Evolutionary conservation across 805 yeast species (phyloP), one percentile per base, ranked within the genome.

Genomic region (Lachancea kluyveri): DNA sequence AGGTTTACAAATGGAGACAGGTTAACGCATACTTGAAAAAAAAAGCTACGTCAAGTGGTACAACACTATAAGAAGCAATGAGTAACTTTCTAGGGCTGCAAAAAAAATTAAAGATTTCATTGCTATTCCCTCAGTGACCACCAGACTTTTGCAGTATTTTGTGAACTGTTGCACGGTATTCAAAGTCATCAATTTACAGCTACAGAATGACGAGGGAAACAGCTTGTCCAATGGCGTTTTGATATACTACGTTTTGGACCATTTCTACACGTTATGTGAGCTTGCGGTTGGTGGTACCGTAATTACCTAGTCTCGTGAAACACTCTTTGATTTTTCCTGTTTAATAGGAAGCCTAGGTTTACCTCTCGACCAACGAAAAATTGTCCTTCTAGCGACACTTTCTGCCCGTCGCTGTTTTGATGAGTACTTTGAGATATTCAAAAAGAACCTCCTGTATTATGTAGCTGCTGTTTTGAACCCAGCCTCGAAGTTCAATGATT

Each of bases 401-500:
- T 17, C 29, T 8, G 25, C 33, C 18, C 24, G 21, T 16, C n/a
- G 17, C 7, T 7, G 15, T 26, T 30, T 30, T 20, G 17, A 33
- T 8, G 30, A 32, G 9, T 26, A 32, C 22, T 27, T 37, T 21
- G 24, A 31, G 9, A 23, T 22, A 16, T 17, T 37, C 15, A 19
- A 23, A 24, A 21, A 20, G 10, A 37, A 34, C 26, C 22, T 30
- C 5, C 14, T 30, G 15, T 37, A 22, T 17, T 33, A 21, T 16
- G 41, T 33, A 13, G 26, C 33, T 3, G 32, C 26, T 5, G 21
- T 34, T 9, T 23, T 37, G 15, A 38, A 37, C 24, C 41, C 41
- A 9, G 29, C 41, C 9, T 18, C 25, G 23, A 26, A 20, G 16
- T 18, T 27, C 13, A 29, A 30, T 12, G 24, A 20, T 12, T 27